Conservation (phyloP, 2,329 filamentous ascomycete genomes). For the Celoporthe dispersa region DNA sequence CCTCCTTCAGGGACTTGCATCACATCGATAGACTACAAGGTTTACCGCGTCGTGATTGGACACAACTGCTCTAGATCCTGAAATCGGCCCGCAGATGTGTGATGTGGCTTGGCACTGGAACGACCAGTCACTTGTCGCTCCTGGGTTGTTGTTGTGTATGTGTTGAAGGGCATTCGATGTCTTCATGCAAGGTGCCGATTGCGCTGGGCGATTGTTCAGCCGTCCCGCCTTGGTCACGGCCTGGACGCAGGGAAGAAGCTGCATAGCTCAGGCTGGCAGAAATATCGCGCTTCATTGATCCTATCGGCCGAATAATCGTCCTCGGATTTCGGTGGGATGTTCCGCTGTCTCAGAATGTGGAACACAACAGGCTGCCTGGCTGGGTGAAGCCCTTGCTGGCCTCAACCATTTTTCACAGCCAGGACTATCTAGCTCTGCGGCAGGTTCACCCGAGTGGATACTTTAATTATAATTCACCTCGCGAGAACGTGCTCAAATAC, state of each 20-base stretch:
- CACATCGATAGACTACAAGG: not conserved
- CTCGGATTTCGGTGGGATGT: not conserved
- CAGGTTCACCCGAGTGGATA: conserved; percentile 1
- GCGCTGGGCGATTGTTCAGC: not conserved
- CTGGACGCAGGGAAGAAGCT: conserved; percentile 1
- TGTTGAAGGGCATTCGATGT: not conserved
- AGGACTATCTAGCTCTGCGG: not conserved
- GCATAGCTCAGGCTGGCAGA: not conserved
- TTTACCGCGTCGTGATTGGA: not conserved
- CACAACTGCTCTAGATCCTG: not conserved
- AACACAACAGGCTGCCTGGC: not conserved
- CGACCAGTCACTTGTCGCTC: not conserved
- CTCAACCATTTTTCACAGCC: not conserved
- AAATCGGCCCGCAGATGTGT: conserved; percentile 3
- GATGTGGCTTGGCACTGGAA: conserved; percentile 1
- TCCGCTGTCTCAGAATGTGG: conserved; percentile 8
- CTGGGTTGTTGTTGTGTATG: not conserved
- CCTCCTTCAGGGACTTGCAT: not conserved
- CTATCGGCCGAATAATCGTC: not conserved
- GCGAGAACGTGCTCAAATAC: not conserved
- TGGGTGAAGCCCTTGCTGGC: not conserved
- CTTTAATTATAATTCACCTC: not conserved
- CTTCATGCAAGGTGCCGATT: not conserved
- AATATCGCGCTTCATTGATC: not conserved
- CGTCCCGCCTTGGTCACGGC: not conserved